These are phyloP conservation scores for Somion occarium DNA, from an alignment of 1,284 basidiomycete genomes.

Conservation along the genomic window DNA sequence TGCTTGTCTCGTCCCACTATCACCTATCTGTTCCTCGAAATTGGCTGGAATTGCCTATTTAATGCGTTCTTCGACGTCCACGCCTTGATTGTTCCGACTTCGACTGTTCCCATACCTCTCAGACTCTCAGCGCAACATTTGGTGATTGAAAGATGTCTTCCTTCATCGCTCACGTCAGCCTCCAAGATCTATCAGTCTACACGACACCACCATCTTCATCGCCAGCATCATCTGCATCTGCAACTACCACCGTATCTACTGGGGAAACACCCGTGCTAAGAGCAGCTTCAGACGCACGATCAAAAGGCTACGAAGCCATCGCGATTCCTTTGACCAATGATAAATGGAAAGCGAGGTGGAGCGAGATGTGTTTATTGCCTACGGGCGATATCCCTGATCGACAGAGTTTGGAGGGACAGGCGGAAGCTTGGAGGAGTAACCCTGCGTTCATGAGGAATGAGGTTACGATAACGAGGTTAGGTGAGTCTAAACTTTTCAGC, in stretches of 20 bases:
- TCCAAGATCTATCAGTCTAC: not conserved
- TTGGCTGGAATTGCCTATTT: too few species aligned
- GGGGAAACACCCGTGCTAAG: slow-evolving; percentile 45
- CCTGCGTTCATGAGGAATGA: slow-evolving; percentile 82
- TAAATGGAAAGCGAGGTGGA: slow-evolving; percentile 87
- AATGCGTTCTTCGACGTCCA: too few species aligned
- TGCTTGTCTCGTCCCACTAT: too few species aligned
- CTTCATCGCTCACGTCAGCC: not conserved
- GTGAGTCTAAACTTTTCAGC: slow-evolving; percentile 32
- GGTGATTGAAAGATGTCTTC: too few species aligned
- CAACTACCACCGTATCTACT: not conserved
- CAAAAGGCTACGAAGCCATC: slow-evolving; percentile 61
- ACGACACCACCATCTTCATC: not conserved
- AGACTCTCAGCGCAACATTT: too few species aligned
- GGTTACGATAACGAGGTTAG: slow-evolving; percentile 82
- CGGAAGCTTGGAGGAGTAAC: slow-evolving; percentile 85
- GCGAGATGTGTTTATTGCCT: slow-evolving; percentile 76
- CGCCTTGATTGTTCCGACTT: too few species aligned
- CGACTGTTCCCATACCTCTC: too few species aligned
- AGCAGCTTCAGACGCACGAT: slow-evolving; percentile 43
- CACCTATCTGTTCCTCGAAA: too few species aligned
- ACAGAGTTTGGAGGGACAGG: slow-evolving; percentile 60
- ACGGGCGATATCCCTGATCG: slow-evolving; percentile 46
- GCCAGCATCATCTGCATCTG: slow-evolving; percentile 9
- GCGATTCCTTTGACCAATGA: slow-evolving; percentile 86